Evolutionary conservation across 495 filamentous ascomycete genomes (phyloP).

Genomic region (Penicillium lagena): DNA sequence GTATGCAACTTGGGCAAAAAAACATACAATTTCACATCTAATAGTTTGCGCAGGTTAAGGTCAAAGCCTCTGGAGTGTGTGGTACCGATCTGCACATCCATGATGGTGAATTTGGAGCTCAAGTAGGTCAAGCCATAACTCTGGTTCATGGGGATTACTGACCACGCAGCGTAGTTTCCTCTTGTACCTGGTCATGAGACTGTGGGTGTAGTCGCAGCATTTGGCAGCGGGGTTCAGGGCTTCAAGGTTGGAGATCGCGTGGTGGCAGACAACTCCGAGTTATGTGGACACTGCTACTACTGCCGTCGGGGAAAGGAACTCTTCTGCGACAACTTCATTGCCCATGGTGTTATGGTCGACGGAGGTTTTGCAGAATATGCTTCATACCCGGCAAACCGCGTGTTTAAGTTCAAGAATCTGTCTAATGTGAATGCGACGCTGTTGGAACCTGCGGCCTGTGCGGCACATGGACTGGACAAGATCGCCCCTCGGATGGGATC

Average conservation of each 20-base stretch:
- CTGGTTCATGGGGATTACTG: slow-evolving; percentile 9
- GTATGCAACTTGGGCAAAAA: background rate
- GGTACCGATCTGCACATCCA: slow-evolving; percentile 54
- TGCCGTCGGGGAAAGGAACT: slow-evolving; percentile 51
- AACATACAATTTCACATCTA: background rate
- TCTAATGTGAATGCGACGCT: slow-evolving; percentile 53
- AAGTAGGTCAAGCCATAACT: slow-evolving; percentile 19
- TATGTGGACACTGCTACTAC: slow-evolving; percentile 47
- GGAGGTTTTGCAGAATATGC: slow-evolving; percentile 59
- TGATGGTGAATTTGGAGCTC: slow-evolving; percentile 45
- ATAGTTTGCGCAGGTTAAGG: background rate
- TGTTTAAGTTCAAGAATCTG: slow-evolving; percentile 52
- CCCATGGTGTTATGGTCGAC: slow-evolving; percentile 46
- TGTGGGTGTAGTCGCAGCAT: background rate
- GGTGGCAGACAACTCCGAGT: slow-evolving; percentile 11
- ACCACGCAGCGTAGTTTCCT: slow-evolving; percentile 27
- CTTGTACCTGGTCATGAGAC: slow-evolving; percentile 33
- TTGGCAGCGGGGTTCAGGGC: slow-evolving; percentile 35
- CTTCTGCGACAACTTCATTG: slow-evolving; percentile 54
- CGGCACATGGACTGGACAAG: slow-evolving; percentile 53
- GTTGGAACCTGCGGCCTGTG: slow-evolving; percentile 57
- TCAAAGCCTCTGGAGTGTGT: slow-evolving; percentile 54
- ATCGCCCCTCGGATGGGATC: slow-evolving; percentile 46
- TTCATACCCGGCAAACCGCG: slow-evolving; percentile 39
- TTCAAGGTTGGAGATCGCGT: slow-evolving; percentile 51